Conservation (phyloP, 768 basidiomycete genomes). For the Psilocybe cubensis region DNA sequence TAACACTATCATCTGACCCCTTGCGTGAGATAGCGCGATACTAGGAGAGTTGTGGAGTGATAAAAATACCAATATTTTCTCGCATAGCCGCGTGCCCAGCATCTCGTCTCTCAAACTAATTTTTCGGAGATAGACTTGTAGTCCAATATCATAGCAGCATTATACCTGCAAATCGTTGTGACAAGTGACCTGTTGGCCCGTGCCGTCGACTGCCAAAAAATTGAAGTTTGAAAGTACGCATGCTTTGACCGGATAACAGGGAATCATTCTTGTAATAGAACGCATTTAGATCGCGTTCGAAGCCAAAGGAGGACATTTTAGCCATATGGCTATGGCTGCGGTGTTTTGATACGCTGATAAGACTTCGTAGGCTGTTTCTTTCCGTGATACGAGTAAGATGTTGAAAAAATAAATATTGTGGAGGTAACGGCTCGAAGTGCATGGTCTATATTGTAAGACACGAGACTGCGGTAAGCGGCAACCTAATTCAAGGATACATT, state of each 20-base stretch:
- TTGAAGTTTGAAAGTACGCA: background rate
- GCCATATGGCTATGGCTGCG: background rate
- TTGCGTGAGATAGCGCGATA: background rate
- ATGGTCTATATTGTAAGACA: too few relatives aligned
- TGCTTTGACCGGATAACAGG: background rate
- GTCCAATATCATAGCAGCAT: too few relatives aligned
- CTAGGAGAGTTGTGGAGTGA: background rate
- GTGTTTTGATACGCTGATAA: background rate
- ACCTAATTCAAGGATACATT: too few relatives aligned
- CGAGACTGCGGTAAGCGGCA: too few relatives aligned
- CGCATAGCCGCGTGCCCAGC: background rate
- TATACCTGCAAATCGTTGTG: too few relatives aligned
- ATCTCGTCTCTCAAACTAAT: background rate
- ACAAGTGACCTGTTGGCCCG: too few relatives aligned
- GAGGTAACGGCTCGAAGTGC: too few relatives aligned
- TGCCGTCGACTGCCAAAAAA: too few relatives aligned
- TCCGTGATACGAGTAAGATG: too few relatives aligned
- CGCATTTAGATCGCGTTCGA: background rate
- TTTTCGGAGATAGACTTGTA: too few relatives aligned
- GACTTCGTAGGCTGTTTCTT: too few relatives aligned
- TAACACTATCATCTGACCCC: slow-evolving; percentile 3
- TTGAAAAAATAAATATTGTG: too few relatives aligned
- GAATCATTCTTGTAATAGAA: background rate
- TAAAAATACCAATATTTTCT: background rate
- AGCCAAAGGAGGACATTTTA: background rate